Percentiles rank a stretch among this genome's conserved stretches.
phyloP scores from a whole-genome alignment of 1,284 basidiomycete genomes.

The Cerioporus squamosus region DNA sequence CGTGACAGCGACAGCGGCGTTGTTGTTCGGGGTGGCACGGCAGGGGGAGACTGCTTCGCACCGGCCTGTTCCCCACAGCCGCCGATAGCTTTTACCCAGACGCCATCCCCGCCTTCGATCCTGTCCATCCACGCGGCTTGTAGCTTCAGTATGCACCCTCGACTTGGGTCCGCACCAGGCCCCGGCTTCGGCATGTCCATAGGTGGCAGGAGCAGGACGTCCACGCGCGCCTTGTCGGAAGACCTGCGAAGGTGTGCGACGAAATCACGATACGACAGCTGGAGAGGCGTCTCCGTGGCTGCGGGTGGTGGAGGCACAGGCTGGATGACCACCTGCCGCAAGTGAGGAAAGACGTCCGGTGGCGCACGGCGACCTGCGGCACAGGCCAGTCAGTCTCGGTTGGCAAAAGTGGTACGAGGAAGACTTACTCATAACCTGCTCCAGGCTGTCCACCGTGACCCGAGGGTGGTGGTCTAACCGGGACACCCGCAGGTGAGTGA shows the following conservation, averaged over 20 bases:
- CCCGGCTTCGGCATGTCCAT: conserved; percentile 7
- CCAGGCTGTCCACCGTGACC: conserved; percentile 16
- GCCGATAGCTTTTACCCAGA: neutral
- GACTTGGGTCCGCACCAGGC: conserved; percentile 10
- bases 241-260: conserved; percentile 7
- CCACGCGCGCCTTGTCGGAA: conserved; percentile 14
- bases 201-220: conserved; percentile 17
- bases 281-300: neutral
- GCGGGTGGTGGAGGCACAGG: conserved; percentile 12
- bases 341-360: conserved; percentile 12
- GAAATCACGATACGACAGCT: conserved; percentile 17
- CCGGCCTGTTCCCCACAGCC: neutral
- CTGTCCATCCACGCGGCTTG: neutral
- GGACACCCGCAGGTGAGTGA: conserved; percentile 21
- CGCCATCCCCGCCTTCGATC: neutral
- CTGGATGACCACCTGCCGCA: conserved; percentile 17
- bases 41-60: too few relatives aligned
- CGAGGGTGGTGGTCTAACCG: conserved; percentile 18
- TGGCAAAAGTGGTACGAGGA: neutral
- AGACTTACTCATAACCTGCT: conserved; percentile 14
- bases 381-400: neutral
- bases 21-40: neutral
- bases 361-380: neutral
- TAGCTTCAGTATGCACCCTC: conserved; percentile 13
- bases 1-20: neutral